These are phyloP conservation scores for Pilobolus umbonatus DNA, from an alignment of 192 early-diverging fungal genomes.

Conservation along the genomic window DNA sequence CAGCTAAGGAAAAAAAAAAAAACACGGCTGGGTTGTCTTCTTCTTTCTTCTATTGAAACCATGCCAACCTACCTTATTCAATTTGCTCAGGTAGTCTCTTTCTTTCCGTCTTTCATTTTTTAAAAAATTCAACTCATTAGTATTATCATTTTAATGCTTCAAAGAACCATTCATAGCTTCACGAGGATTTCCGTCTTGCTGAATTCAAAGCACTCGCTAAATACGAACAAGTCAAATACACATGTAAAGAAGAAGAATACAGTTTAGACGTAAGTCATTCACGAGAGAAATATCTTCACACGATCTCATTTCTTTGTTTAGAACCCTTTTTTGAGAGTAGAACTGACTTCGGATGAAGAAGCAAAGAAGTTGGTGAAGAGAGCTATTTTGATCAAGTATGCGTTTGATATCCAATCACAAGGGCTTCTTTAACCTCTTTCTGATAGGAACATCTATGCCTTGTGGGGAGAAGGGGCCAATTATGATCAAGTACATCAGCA, in stretches of 20 bases:
- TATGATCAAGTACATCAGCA: slow-evolving; percentile 56
- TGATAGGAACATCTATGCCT: slow-evolving; percentile 50
- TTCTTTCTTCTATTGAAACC: background rate
- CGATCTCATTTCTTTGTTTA: slow-evolving; percentile 21
- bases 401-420: background rate
- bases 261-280: slow-evolving; percentile 48
- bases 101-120: background rate
- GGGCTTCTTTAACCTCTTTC: background rate
- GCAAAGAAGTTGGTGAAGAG: slow-evolving; percentile 73
- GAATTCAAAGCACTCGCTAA: slow-evolving; percentile 83
- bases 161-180: slow-evolving; percentile 23
- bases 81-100: slow-evolving; percentile 6
- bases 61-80: slow-evolving; percentile 10
- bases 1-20: no score
- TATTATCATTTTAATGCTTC: background rate
- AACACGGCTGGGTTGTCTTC: no score
- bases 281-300: background rate
- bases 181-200: slow-evolving; percentile 68
- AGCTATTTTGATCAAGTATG: slow-evolving; percentile 80
- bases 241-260: slow-evolving; percentile 58
- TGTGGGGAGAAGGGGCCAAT: slow-evolving; percentile 66
- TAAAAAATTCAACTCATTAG: background rate
- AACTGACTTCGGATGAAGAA: slow-evolving; percentile 60
- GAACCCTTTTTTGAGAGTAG: slow-evolving; percentile 77
- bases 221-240: slow-evolving; percentile 66